Evolutionary conservation across 2,329 filamentous ascomycete genomes (phyloP), one percentile per base, ranked within the genome.

Genomic region (Coleophoma cylindrospora): DNA sequence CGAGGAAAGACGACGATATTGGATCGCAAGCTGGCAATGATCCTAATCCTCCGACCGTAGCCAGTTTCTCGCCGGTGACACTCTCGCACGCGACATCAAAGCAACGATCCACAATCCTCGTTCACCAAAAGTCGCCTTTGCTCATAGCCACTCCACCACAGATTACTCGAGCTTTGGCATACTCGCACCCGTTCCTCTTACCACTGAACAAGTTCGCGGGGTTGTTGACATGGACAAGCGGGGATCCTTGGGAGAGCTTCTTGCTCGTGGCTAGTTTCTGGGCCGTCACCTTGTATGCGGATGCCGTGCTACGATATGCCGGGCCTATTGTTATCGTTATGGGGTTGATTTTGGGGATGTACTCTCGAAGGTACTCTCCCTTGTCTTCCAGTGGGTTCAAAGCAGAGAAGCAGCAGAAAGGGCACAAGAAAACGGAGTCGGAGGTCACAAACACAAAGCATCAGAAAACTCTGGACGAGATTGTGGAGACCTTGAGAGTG

Each of bases 221-320:
- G 0, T 73, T 99, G 54, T 65, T 99, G 55, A 96, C 89, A 71
- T 99, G 94, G 94, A 96, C 90, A 9, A 91, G 87, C 1, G 87
- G 82, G 37, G 94, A 99, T 66, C 84, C 91, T 0, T 99, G 92
- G 92, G 91, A 97, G 74, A 96, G 91, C 74, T 99, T 97, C 64
- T 74, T 99, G 54, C 68, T 99, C 33, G 78, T 99, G 3, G 84
- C 84, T 15, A 77, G 73, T 33, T 99, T 96, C 65, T 99, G 94
- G 94, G 87, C 84, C 3, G 70, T 84, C 11, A 86, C 89, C 13
- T 76, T 96, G 17, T 97, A 97, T 66, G 91, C 91, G 44, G 91
- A 95, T 72, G 74, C 81, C 17, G 75, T 95, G n/a, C 75, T 96
- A 57, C 80, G 87, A 58, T 86, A 84, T 69, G 86, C 87, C 1